Evolutionary conservation across 208 protist species (phyloP), one percentile per base, ranked within the genome.

Genomic region (Plasmodiophora brassicae): DNA sequence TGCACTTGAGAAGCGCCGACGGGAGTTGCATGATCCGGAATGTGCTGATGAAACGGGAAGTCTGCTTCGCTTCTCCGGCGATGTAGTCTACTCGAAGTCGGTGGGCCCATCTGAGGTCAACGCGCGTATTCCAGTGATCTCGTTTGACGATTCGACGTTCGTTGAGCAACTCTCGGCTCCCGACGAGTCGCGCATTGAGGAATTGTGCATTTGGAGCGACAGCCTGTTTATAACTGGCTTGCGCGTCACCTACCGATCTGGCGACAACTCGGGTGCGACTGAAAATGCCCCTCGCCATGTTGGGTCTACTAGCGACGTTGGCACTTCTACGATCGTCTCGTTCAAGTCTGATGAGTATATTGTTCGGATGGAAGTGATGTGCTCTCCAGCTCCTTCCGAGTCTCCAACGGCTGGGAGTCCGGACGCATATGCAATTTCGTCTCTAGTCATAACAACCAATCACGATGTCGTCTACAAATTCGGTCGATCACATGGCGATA

Each of bases 371-470:
- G 65, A 78, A 32, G n/a, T 32, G 5, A 38, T 78, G 10, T 36
- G 32, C 20, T n/a, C 65, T 32, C 5, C 5, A 5, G 5, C 10
- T 38, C 5, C 65, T 78, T 5, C 14, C 32, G 41, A n/a, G 14
- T 78, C 65, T 32, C 41, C 65, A 38, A 5, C n/a, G 32, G 5
- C 65, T 14, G 65, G n/a, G 10, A 5, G 32, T 32, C 14, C 65
- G 14, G n/a, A 78, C n/a, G 65, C n/a, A 14, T 14, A 14, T 14
- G 65, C 41, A 14, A 78, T 78, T 78, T n/a, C 65, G 41, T 44
- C 65, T 78, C 41, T 78, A 38, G 41, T 78, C 41, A n/a, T 78
- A 14, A 78, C 65, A n/a, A 78, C 65, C 65, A 78, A 78, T 78
- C 65, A 78, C 65, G 65, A 78, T 38, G 5, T 38, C 41, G 65